Percentiles rank a stretch among this genome's conserved stretches.
phyloP scores from a whole-genome alignment of 805 yeast genomes.

The Maudiozyma bulderi region DNA sequence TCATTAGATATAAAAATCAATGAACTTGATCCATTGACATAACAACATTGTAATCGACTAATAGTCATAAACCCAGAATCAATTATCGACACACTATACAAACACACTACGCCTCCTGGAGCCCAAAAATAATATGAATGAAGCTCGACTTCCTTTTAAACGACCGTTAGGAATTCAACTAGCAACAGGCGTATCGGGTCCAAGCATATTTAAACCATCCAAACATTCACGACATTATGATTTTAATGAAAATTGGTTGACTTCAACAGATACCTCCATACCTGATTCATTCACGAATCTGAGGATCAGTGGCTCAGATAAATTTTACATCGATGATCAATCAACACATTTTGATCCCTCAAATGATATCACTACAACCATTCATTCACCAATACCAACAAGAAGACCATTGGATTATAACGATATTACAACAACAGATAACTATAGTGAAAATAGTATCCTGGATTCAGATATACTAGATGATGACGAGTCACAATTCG shows the following conservation, averaged over 20 bases:
- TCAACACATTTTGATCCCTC: neutral
- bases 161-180: conserved; percentile 18
- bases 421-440: neutral
- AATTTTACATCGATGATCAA: neutral
- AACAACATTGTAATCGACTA: no score
- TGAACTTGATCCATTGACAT: neutral
- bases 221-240: neutral
- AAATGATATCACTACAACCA: neutral
- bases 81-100: no score
- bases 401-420: neutral
- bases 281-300: conserved; percentile 1
- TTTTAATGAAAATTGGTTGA: conserved; percentile 6
- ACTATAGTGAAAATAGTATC: neutral
- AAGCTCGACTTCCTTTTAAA: conserved; percentile 9
- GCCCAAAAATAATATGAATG: conserved; percentile 1
- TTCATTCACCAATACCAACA: neutral
- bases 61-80: no score
- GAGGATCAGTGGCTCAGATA: neutral
- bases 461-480: neutral
- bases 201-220: conserved; percentile 9
- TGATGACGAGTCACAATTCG: neutral
- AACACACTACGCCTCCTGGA: no score
- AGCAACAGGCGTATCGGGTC: conserved; percentile 15
- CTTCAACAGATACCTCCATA: conserved; percentile 3
- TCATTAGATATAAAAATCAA: neutral